Evolutionary conservation across 2,329 filamentous ascomycete species (phyloP), one percentile per base, ranked within the genome.

Genomic region (Xylaria sp.): DNA sequence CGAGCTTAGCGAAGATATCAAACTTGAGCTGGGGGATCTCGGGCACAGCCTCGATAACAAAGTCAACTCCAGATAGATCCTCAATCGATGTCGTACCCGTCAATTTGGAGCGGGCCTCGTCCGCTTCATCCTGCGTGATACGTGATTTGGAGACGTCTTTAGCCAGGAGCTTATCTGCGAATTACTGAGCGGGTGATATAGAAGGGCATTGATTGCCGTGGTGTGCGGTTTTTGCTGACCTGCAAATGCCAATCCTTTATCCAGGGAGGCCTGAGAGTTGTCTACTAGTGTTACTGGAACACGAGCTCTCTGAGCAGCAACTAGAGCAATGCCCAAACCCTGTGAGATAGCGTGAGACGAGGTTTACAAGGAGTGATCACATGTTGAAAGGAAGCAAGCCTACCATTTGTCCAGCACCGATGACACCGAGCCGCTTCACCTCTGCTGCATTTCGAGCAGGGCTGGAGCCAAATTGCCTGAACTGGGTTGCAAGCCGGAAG

Each of bases 341-440:
- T 98, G 39, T 36, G 56, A 53, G 66, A 65, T 63, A 74, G 67
- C 4, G 63, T 72, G 65, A 77, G 77, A 77, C 67, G 36, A 59
- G 42, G 60, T 66, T 60, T 61, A 70, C 62, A 54, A 51, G 61
- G 44, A 39, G 44, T 3, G 61, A 53, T 81, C 77, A 79, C 80
- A 80, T 83, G 80, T 71, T 65, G n/a, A 74, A 73, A 29, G n/a
- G n/a, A n/a, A 50, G 62, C 17, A 55, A 15, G n/a, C 85, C 76
- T 81, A 97, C 94, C 94, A 98, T 97, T 79, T 98, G 96, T 31
- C 96, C 96, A 60, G 95, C 94, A 72, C 96, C 96, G 76, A 99
- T 86, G 56, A 99, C 95, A 76, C 95, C 96, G 47, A 99, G 83
- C 72, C 88, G 91, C 83, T 94, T 96, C 69, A 99, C 90, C 76